Evolutionary conservation across 441 rosid species (phyloP), one percentile per base, ranked within the genome.

Genomic region (Aquilaria agallochum): DNA sequence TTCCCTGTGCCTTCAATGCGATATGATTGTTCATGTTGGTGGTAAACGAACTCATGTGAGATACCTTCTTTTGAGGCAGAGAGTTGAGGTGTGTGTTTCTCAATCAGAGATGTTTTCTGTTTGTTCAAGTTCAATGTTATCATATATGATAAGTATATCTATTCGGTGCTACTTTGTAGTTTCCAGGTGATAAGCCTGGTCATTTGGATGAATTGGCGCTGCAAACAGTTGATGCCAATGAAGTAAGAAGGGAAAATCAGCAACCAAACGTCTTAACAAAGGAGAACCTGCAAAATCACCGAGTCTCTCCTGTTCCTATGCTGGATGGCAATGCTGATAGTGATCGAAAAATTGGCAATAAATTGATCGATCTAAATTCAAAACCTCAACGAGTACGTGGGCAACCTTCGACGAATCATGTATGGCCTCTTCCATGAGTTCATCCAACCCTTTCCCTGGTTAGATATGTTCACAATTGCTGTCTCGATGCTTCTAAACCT

Each of bases 1-100:
- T 77, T 88, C 96, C 55, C 90, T 86, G 50, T 86, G 96, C 75
- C 71, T 86, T 76, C 92, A 88, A 81, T 86, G 96, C 11, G 96
- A 88, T 64, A 82, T 80, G 90, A 62, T 77, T 30, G 96, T 88
- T 14, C 92, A 84, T 78, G 90, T 84, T 68, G 92, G 96, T 14
- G 90, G 96, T 50, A 88, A 88, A 73, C 76, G 96, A 71, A 86
- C 96, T 56, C 96, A 86, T 53, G 82, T 79, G 57, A 82, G 96
- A 69, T 84, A 82, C 75, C 92, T 86, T 54, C 58, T 88, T 27
- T 66, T 86, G 68, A 74, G 90, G 81, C 92, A 86, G 80, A 83
- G 90, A 71, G 74, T 81, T 56, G 88, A 86, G 92, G 90, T 88
- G 76, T 72, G 87, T 78, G 58, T 48, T 63, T 71, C 70, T 53